Evolutionary conservation across 768 basidiomycete genomes (phyloP), one percentile per base, ranked within the genome.

Genomic region (Tricholoma flavovirens): DNA sequence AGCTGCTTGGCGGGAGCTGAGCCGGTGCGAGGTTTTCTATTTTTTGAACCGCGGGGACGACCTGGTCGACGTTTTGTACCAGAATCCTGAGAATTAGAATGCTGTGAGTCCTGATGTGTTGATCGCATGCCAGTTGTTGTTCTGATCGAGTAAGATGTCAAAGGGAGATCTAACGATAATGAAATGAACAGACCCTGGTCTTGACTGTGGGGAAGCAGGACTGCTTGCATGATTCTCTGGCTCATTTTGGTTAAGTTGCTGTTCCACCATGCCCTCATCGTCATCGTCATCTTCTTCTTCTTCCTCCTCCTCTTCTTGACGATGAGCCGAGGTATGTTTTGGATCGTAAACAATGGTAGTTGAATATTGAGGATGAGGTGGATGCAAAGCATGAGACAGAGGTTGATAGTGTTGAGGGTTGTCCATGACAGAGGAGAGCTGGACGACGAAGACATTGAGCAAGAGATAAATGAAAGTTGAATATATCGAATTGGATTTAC

Each of bases 401-500:
- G 88, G 86, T 59, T 88, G 87, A 72, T 90, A 88, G 59, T 86
- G 86, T 67, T 89, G 87, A 54, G 86, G 86, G 68, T 87, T 87
- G 71, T 88, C 78, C 80, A 82, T 82, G 36, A 49, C 51, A 45
- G 54, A 53, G 33, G 42, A 53, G 53, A 33, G 46, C 33, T 15
- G 53, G 46, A 30, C 4, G 46, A n/a, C n/a, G 46, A 30, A 17
- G 48, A 42, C 32, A 43, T 40, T n/a, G 54, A 60, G 32, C n/a
- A n/a, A n/a, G n/a, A n/a, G n/a, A n/a, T n/a, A n/a, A n/a, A 30
- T 45, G 11, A n/a, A 21, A 6, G 32, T 6, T 40, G n/a, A 32
- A 30, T 38, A 53, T 30, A 54, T 51, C 36, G 59, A 46, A 46
- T 63, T 63, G 59, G 62, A 46, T 55, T 62, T 56, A 56, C 58